phyloP scores from a whole-genome alignment of 768 basidiomycete species.

The Amanita brunnescens region DNA sequence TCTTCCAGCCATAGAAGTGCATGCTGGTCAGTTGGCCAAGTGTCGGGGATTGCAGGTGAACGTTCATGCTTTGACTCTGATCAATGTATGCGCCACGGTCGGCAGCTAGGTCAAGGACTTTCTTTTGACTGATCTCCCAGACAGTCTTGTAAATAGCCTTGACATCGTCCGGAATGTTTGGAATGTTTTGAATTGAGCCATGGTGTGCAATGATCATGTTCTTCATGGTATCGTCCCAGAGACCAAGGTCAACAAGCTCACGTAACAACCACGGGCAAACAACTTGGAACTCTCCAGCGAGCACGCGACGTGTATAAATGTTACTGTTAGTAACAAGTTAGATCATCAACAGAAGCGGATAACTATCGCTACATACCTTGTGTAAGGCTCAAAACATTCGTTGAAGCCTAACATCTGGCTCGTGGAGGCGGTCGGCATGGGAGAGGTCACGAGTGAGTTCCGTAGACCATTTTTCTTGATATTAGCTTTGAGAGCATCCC shows the following conservation, averaged over 20 bases:
- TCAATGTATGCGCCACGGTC: slow-evolving; percentile 98
- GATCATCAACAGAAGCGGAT: slow-evolving; percentile 8
- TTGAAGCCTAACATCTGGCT: slow-evolving; percentile 98
- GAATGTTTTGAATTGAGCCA: slow-evolving; percentile 82
- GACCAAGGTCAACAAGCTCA: slow-evolving; percentile 88
- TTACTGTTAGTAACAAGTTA: slow-evolving; percentile 44
- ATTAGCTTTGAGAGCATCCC: slow-evolving; percentile 79
- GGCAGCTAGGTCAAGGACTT: slow-evolving; percentile 95
- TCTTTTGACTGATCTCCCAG: slow-evolving; percentile 99
- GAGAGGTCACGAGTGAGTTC: slow-evolving; percentile 85
- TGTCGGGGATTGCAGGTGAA: slow-evolving; percentile 86
- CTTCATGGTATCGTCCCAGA: slow-evolving; percentile 99
- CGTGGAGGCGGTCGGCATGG: slow-evolving; percentile 99
- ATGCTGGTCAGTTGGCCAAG: slow-evolving; percentile 89
- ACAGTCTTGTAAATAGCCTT: slow-evolving; percentile 99
- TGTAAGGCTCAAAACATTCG: slow-evolving; percentile 99
- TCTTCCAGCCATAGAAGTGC: slow-evolving; percentile 99
- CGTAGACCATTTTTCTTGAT: slow-evolving; percentile 74
- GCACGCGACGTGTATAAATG: slow-evolving; percentile 96
- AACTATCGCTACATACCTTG: slow-evolving; percentile 41
- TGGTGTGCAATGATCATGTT: slow-evolving; percentile 98
- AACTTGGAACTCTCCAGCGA: slow-evolving; percentile 99
- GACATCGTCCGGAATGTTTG: slow-evolving; percentile 79
- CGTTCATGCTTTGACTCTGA: slow-evolving; percentile 90
- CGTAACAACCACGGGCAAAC: slow-evolving; percentile 99